Evolutionary conservation across 192 early-diverging fungal species (phyloP), one percentile per base, ranked within the genome.

Genomic region (Dispira simplex): DNA sequence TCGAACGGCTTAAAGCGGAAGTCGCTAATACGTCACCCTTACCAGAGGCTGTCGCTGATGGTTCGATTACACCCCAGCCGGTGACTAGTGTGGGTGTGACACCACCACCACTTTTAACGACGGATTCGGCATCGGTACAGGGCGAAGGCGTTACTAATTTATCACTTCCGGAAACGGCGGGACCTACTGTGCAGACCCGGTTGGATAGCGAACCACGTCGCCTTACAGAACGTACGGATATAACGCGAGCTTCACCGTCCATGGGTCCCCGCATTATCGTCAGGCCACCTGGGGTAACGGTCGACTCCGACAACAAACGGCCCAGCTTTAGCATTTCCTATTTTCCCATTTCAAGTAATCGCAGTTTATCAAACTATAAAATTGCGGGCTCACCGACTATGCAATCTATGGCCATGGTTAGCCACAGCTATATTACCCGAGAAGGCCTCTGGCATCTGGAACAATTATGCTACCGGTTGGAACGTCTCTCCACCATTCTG

Each of bases 401-500:
- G 46, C 64, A 46, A 44, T 32, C 2, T 52, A n/a, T 58, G 53
- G 6, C 32, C 32, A 39, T 6, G 32, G 18, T 44, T 64, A 46
- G 51, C 14, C 25, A 21, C 46, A 68, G 48, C 27, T 27, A 32
- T 64, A 53, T 46, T 46, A 43, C 11, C 32, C 69, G 62, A 1
- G 46, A 46, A 47, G 11, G 18, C 5, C 54, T 62, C 53, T 28
- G 46, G 28, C 62, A 49, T 16, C 66, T 66, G 48, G 52, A 65
- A 47, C 57, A 63, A 21, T 43, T 66, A 1, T 63, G 65, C 26
- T 27, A 49, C 23, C 62, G 62, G 51, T 46, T 64, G 39, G 62
- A 45, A 70, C 60, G 58, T 54, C 56, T 53, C 56, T 72, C 5
- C 69, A 72, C 27, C 66, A 68, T 21, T 43, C 77, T 45, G 66